Percentiles rank a stretch among this genome's conserved stretches.
phyloP scores from a whole-genome alignment of 805 yeast genomes.

The Sugiyamaella boreocaroliniensis region DNA sequence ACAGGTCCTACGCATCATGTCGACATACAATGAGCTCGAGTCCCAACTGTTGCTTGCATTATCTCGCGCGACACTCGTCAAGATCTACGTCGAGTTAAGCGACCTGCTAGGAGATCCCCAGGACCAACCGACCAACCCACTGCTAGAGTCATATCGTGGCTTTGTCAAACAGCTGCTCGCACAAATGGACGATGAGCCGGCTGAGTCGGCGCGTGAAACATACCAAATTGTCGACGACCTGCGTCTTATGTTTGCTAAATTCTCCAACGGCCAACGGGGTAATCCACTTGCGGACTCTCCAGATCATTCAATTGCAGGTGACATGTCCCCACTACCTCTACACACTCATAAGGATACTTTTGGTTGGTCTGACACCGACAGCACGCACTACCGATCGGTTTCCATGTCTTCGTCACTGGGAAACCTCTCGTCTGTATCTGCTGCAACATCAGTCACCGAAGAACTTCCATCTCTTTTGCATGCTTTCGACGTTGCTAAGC shows the following conservation, averaged over 20 bases:
- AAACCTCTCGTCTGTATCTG: constrained; percentile 8
- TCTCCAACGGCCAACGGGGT: constrained; percentile 14
- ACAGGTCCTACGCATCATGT: constrained; percentile 26
- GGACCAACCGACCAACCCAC: constrained; percentile 10
- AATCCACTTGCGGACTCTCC: neutral
- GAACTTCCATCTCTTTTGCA: constrained; percentile 22
- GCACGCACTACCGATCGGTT: neutral
- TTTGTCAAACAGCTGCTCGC: constrained; percentile 25
- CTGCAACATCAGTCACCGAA: constrained; percentile 16
- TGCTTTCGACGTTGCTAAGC: constrained; percentile 22
- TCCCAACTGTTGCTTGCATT: constrained; percentile 26
- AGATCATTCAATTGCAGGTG: neutral
- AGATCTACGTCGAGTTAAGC: constrained; percentile 27
- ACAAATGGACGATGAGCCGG: constrained; percentile 22
- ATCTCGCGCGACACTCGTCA: constrained; percentile 26
- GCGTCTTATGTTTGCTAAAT: constrained; percentile 25
- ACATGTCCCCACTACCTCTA: neutral
- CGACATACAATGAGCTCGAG: constrained; percentile 23
- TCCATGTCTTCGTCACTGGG: constrained; percentile 7
- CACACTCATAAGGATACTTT: neutral
- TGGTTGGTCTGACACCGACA: constrained; percentile 2
- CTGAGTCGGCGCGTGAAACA: constrained; percentile 25
- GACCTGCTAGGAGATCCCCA: constrained; percentile 12
- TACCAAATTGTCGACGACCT: constrained; percentile 28
- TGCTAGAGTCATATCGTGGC: constrained; percentile 21